Evolutionary conservation across 495 filamentous ascomycete genomes (phyloP).

Genomic region (Chaetomium cochliodes): DNA sequence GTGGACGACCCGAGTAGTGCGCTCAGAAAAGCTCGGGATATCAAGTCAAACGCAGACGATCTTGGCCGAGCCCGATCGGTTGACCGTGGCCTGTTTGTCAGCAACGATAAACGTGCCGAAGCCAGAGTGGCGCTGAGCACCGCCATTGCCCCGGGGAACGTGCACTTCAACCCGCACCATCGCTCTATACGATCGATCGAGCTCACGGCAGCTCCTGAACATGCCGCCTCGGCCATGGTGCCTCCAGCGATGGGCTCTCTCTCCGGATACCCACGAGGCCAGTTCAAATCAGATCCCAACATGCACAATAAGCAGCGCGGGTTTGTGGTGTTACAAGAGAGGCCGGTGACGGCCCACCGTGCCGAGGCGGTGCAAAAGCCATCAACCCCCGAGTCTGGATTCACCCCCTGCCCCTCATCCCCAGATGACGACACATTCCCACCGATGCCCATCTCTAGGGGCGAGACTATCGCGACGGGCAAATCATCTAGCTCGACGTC

Average conservation of each 20-base stretch:
- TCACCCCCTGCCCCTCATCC: conserved; percentile 46
- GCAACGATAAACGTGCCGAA: conserved; percentile 60
- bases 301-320: conserved; percentile 42
- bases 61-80: conserved; percentile 52
- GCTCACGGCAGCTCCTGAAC: conserved; percentile 23
- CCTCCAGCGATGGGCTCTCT: conserved; percentile 38
- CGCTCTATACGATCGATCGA: conserved; percentile 38
- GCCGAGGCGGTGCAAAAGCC: conserved; percentile 35
- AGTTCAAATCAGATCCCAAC: conserved; percentile 49
- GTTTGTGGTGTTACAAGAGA: conserved; percentile 36
- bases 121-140: conserved; percentile 62
- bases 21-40: conserved; percentile 47
- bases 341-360: conserved; percentile 44
- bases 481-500: conserved; percentile 51
- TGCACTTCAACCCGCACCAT: conserved; percentile 51
- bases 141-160: conserved; percentile 60
- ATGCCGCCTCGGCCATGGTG: conserved; percentile 20
- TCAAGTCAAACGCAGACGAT: conserved; percentile 48
- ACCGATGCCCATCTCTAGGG: conserved; percentile 34
- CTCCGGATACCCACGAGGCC: conserved; percentile 41
- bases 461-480: conserved; percentile 40
- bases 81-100: conserved; percentile 55
- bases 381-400: conserved; percentile 33
- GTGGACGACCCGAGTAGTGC: conserved; percentile 40
- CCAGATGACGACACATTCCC: conserved; percentile 48